These are phyloP conservation scores for Pythium coloratum DNA, from an alignment of 352 stramenopile species.

Conservation along the genomic window DNA sequence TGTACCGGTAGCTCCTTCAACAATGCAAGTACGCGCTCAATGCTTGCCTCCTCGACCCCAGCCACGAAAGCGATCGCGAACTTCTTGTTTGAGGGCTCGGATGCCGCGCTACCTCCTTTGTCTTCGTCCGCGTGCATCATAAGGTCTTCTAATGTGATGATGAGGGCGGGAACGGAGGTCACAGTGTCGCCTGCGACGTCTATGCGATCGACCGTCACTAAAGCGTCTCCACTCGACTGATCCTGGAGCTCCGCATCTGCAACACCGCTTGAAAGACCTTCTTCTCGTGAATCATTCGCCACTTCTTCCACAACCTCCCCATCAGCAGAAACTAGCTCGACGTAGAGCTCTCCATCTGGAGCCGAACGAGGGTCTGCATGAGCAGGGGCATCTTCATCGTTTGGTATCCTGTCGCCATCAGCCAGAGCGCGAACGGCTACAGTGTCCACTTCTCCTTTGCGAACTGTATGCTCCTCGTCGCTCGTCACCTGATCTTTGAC, in stretches of 20 bases:
- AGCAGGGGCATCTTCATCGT: background rate
- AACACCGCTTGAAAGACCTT: background rate
- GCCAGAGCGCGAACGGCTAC: background rate
- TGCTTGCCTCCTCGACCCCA: background rate
- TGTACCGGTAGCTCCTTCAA: background rate
- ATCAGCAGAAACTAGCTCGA: background rate
- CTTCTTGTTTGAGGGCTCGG: background rate
- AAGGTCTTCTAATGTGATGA: too few species aligned
- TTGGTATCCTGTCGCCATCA: background rate
- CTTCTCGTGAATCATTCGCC: background rate
- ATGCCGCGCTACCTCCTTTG: background rate
- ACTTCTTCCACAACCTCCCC: background rate
- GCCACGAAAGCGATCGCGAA: background rate
- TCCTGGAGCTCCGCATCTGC: background rate
- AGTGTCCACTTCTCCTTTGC: background rate
- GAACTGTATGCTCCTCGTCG: background rate
- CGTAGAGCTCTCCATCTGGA: background rate
- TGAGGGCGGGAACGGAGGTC: background rate
- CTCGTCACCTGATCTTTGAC: background rate
- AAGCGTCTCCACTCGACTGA: background rate
- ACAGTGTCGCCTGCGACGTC: background rate
- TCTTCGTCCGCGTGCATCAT: background rate
- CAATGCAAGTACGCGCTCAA: background rate
- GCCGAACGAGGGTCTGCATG: background rate
- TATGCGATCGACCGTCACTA: background rate